Base-by-base conservation (phyloP, 2,329 filamentous ascomycete genomes). In the Hansfordia pulvinata region DNA sequence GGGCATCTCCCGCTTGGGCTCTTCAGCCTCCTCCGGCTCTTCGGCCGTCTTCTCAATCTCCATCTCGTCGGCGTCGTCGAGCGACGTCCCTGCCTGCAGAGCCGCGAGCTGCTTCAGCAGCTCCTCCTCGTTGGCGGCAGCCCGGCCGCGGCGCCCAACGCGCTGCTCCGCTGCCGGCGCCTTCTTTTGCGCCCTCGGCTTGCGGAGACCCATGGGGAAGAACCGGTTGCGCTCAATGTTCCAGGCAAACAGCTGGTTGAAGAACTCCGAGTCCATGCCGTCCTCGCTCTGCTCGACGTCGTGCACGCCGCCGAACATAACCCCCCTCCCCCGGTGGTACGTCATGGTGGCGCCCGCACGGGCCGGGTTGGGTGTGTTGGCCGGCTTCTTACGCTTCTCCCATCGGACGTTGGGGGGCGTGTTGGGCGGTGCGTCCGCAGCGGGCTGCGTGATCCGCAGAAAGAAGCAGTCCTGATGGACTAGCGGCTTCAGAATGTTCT, bases 401-500 rank as follows among this genome's bases (percentile, higher is more conserved):
- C 90, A 98, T 21, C 85, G 70, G 10, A 94, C 70, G 2, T 63
- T 68, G 1, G 85, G 86, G 2, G 71, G 65, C 0, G 76, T 60
- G 24, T 69, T 74, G 1, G 73, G 50, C 0, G 71, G 60, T 0
- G 77, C 70, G 29, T 88, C 83, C 0, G 74, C 43, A 0, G 68
- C 49, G 1, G 86, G 82, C 11, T 74, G 78, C 0, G 69, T 74
- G 47, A 96, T 77, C 9, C 85, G 74, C 19, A 98, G 61, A 47
- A 85, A 90, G 75, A 88, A 98, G 34, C 84, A 92, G 50, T 98
- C 90, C 46, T 93, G 82, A 49, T 98, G 86, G 10, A 96, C 71
- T 52, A 93, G 70, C 8, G 90, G 86, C 43, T 86, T 81, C 33
- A 93, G 58, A 3, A 83, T 68, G 45, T 82, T 85, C 35, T 74